Percentiles rank a stretch among this genome's conserved stretches.
phyloP scores from a whole-genome alignment of 805 yeast species.

The Starmerella sp. region DNA sequence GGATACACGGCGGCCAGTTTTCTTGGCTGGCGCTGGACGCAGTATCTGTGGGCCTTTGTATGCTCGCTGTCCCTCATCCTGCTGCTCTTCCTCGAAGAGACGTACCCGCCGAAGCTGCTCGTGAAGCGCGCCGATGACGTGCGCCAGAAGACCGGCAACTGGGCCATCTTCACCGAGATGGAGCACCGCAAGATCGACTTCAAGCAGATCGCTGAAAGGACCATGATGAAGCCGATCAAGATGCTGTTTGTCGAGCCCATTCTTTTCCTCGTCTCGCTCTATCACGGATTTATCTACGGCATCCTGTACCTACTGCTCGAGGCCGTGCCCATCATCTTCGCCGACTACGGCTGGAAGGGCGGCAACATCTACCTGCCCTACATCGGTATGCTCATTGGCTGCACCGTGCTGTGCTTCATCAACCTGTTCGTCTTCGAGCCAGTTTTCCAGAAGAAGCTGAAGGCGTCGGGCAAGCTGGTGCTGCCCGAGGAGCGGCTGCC shows the following conservation, averaged over 20 bases:
- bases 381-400: slow-evolving; percentile 60
- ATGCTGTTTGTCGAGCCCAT: slow-evolving; percentile 67
- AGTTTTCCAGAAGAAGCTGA: slow-evolving; percentile 38
- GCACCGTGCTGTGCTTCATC: slow-evolving; percentile 43
- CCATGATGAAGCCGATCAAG: slow-evolving; percentile 52
- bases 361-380: slow-evolving; percentile 74
- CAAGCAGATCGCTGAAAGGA: slow-evolving; percentile 49
- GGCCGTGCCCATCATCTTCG: slow-evolving; percentile 66
- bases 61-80: slow-evolving; percentile 26
- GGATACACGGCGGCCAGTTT: slow-evolving; percentile 66
- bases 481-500: slow-evolving; percentile 73
- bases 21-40: slow-evolving; percentile 49
- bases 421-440: slow-evolving; percentile 45
- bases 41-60: slow-evolving; percentile 39
- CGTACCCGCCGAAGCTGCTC: slow-evolving; percentile 39
- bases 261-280: slow-evolving; percentile 50
- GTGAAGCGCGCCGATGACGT: slow-evolving; percentile 52
- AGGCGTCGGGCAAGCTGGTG: slow-evolving; percentile 43
- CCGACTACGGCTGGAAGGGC: slow-evolving; percentile 45
- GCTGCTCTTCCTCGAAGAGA: slow-evolving; percentile 31
- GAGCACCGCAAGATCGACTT: slow-evolving; percentile 51
- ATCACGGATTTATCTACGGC: slow-evolving; percentile 72
- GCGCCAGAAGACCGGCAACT: slow-evolving; percentile 69
- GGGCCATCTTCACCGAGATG: slow-evolving; percentile 80
- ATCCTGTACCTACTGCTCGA: slow-evolving; percentile 61